These are phyloP conservation scores for Botrytis porri DNA, from an alignment of 2,329 filamentous ascomycete genomes.

Conservation along the genomic window DNA sequence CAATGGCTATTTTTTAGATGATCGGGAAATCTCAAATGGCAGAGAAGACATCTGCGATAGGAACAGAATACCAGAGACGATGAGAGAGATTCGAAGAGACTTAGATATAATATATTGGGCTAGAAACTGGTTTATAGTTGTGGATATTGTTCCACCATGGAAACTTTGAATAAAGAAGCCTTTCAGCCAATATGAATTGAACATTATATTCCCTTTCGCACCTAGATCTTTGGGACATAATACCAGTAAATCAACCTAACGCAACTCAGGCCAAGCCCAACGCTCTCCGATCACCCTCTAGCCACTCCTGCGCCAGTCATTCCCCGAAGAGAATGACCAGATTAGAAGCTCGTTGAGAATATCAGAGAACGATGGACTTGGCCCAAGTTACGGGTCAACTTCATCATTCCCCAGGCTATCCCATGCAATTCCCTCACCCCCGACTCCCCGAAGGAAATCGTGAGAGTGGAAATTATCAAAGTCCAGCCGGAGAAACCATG, in stretches of 20 bases:
- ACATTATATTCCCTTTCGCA: not conserved
- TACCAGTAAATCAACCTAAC: not conserved
- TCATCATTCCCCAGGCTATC: no score
- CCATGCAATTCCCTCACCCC: not conserved
- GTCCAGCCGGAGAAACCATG: not conserved
- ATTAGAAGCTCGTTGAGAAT: not conserved
- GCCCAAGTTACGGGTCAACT: not conserved
- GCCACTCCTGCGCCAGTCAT: not conserved
- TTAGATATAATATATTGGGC: no score
- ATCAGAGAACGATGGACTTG: not conserved
- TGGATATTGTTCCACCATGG: no score
- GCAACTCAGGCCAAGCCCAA: not conserved
- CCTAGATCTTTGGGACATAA: not conserved
- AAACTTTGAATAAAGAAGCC: not conserved
- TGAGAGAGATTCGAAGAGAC: no score
- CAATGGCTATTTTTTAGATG: constrained; percentile 31
- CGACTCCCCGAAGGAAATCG: not conserved
- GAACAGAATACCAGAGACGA: not conserved
- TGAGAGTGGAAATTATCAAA: not conserved
- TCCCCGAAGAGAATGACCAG: not conserved
- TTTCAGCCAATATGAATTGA: not conserved
- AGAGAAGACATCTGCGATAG: not conserved
- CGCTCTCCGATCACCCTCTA: not conserved
- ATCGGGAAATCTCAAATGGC: not conserved
- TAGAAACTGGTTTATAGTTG: not conserved